Evolutionary conservation across 768 basidiomycete genomes (phyloP).

Genomic region (Mycena leptocephala): DNA sequence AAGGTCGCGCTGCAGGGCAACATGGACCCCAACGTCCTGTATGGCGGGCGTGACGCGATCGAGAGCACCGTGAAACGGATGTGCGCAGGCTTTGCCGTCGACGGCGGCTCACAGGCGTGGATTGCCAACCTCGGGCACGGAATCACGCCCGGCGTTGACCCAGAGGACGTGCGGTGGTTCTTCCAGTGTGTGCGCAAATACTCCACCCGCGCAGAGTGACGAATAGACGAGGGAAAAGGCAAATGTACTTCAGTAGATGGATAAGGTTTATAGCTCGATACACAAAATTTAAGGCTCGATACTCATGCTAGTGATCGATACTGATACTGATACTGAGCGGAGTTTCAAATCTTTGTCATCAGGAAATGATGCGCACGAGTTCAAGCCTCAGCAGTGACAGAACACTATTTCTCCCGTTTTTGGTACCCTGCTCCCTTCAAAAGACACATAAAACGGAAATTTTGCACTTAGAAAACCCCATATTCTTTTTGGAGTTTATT

Average conservation of each 20-base stretch:
- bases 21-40: constrained; percentile 90
- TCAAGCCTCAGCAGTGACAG: too few species aligned
- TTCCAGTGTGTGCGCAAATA: constrained; percentile 92
- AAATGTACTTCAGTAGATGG: constrained; percentile 31
- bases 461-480: too few species aligned
- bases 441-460: too few species aligned
- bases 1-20: constrained; percentile 91
- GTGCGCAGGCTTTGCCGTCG: constrained; percentile 80
- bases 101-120: constrained; percentile 79
- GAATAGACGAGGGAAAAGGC: constrained; percentile 25
- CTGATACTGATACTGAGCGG: too few species aligned
- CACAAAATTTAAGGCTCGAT: background rate
- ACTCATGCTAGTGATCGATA: too few species aligned
- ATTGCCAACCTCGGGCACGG: constrained; percentile 98
- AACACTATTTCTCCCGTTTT: too few species aligned
- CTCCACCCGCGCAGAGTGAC: constrained; percentile 59
- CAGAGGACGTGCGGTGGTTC: constrained; percentile 94
- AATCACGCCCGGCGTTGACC: constrained; percentile 95
- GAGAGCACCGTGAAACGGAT: constrained; percentile 89
- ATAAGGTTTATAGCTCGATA: too few species aligned
- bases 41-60: constrained; percentile 90
- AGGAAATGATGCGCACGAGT: too few species aligned
- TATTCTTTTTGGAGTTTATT: too few species aligned
- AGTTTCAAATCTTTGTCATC: too few species aligned
- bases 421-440: too few species aligned